These are phyloP conservation scores for Nitzschia sp. DNA, from an alignment of 108 stramenopile species.

Conservation along the genomic window DNA sequence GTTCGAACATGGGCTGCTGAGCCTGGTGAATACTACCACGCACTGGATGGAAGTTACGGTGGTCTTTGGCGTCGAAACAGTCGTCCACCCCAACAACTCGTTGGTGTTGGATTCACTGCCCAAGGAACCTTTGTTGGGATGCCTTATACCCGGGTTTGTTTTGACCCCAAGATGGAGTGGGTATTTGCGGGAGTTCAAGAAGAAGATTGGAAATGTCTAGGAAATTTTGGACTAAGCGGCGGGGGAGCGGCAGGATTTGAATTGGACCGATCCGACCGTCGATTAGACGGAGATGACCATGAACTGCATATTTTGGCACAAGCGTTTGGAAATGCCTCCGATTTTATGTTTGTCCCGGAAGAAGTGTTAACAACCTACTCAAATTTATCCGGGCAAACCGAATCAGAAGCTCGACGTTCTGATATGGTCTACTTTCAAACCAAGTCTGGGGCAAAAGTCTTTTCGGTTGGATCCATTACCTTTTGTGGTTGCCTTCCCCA, in stretches of 20 bases:
- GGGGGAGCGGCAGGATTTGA: conserved; percentile 39
- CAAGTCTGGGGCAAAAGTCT: conserved; percentile 15
- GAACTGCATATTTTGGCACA: conserved; percentile 21
- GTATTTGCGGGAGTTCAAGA: conserved; percentile 4
- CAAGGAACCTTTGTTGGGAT: conserved; percentile 32
- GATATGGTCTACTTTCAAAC: conserved; percentile 32
- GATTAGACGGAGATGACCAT: background rate
- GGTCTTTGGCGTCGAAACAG: conserved; percentile 27
- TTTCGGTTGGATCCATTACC: conserved; percentile 37
- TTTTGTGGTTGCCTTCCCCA: conserved; percentile 33
- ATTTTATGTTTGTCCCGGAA: conserved; percentile 30
- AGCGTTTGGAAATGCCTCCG: background rate
- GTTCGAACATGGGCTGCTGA: conserved; percentile 31
- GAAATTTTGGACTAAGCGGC: conserved; percentile 28
- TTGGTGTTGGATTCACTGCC: conserved; percentile 32
- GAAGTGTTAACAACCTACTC: conserved; percentile 31
- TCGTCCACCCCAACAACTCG: conserved; percentile 26
- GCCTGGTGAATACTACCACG: conserved; percentile 32
- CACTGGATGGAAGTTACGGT: conserved; percentile 30
- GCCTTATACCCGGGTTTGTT: conserved; percentile 8
- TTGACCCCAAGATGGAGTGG: conserved; percentile 17
- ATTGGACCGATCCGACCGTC: conserved; percentile 29
- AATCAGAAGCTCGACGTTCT: conserved; percentile 25
- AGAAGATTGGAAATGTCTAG: conserved; percentile 1
- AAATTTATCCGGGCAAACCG: conserved; percentile 24